Evolutionary conservation across 208 protist genomes (phyloP).

Genomic region (Acanthamoeba divionensis): DNA sequence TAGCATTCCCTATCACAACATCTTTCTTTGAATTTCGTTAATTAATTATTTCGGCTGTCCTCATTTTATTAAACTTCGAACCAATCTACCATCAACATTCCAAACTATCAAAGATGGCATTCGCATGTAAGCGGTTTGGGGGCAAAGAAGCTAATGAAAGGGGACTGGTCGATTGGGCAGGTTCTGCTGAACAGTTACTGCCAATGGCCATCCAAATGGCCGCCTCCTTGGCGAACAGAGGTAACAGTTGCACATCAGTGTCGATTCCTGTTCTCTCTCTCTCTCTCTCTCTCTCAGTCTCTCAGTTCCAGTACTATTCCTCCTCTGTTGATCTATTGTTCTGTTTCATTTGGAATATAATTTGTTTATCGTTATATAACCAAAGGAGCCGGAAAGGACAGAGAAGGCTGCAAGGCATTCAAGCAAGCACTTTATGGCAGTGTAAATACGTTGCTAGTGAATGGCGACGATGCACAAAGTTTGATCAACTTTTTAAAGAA

Average conservation of each 20-base stretch:
- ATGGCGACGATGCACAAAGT: too few species aligned
- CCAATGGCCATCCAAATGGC: not conserved
- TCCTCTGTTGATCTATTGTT: too few species aligned
- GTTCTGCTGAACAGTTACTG: not conserved
- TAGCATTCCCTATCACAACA: not conserved
- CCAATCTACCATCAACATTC: too few species aligned
- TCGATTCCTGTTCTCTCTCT: not conserved
- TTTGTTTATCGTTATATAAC: too few species aligned
- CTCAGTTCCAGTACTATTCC: too few species aligned
- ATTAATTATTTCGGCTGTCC: not conserved
- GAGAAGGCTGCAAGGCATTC: not conserved
- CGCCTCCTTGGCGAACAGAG: not conserved
- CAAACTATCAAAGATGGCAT: too few species aligned
- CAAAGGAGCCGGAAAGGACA: not conserved
- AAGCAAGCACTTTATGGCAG: not conserved
- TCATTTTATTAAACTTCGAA: too few species aligned
- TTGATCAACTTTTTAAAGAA: too few species aligned
- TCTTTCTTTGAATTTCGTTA: not conserved
- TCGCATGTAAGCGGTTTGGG: not conserved
- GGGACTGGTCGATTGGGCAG: constrained; percentile 4
- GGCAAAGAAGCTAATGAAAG: not conserved
- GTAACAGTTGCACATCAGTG: not conserved
- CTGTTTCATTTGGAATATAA: too few species aligned
- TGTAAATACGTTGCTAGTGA: not conserved
- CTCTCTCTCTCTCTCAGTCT: not conserved